Evolutionary conservation across 257 asterid genomes (phyloP).

Genomic region (Solanum ossicruentum): DNA sequence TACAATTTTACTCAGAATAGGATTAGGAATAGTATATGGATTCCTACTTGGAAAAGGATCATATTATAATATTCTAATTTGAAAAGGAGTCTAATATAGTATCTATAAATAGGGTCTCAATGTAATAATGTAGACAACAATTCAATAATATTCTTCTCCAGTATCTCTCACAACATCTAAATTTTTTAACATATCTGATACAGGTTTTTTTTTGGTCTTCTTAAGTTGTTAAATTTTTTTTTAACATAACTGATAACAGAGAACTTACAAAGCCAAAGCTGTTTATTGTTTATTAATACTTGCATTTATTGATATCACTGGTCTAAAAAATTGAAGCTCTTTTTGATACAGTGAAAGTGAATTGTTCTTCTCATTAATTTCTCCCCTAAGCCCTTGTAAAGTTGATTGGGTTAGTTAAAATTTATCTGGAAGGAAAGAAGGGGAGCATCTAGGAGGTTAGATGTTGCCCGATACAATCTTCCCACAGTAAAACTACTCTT

Average conservation of each 20-base stretch:
- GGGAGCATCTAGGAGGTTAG: slow-evolving; percentile 53
- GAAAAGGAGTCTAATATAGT: too few species aligned
- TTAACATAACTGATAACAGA: neutral
- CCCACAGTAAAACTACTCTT: slow-evolving; percentile 49
- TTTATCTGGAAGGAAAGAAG: slow-evolving; percentile 59
- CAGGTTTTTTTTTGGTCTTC: neutral
- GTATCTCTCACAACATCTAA: too few species aligned
- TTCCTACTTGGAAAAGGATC: too few species aligned
- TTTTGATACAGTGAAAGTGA: neutral
- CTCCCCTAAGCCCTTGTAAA: neutral
- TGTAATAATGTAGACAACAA: too few species aligned
- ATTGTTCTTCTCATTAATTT: neutral
- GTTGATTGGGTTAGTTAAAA: neutral
- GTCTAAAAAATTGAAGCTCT: neutral
- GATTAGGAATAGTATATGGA: too few species aligned
- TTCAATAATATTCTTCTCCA: too few species aligned
- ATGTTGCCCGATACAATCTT: slow-evolving; percentile 66
- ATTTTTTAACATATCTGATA: neutral
- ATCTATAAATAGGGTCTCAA: too few species aligned
- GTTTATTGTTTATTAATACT: neutral
- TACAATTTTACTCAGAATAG: too few species aligned
- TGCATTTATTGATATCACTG: neutral
- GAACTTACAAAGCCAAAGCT: neutral
- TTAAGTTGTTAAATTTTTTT: neutral
- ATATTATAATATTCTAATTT: too few species aligned